Evolutionary conservation across 2,329 filamentous ascomycete species (phyloP).

Genomic region (Pyricularia pennisetigena): DNA sequence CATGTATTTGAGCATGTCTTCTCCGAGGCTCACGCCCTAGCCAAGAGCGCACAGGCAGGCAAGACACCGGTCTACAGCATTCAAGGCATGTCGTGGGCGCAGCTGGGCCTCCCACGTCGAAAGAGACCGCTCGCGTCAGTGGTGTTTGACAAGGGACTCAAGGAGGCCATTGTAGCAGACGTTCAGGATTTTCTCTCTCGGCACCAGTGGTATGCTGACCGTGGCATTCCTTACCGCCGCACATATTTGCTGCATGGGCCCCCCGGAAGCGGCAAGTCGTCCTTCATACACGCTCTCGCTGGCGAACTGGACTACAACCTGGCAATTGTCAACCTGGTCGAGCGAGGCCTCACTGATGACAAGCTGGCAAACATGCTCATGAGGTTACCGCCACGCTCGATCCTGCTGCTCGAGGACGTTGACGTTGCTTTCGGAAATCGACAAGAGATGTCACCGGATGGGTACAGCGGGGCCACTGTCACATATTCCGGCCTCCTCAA

Average conservation of each 20-base stretch:
- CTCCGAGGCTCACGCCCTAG: conserved; percentile 72
- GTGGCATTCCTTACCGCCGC: conserved; percentile 86
- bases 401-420: conserved; percentile 80
- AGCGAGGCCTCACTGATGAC: conserved; percentile 83
- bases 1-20: conserved; percentile 89
- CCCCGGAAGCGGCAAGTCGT: conserved; percentile 87
- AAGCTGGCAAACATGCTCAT: conserved; percentile 77
- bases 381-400: conserved; percentile 71
- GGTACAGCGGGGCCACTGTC: conserved; percentile 78
- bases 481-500: conserved; percentile 90
- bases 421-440: conserved; percentile 86
- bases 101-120: conserved; percentile 72
- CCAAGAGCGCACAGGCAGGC: conserved; percentile 72
- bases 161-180: conserved; percentile 70
- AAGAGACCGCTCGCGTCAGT: conserved; percentile 87
- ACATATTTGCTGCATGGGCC: conserved; percentile 86
- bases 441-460: conserved; percentile 66
- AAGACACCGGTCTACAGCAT: conserved; percentile 90
- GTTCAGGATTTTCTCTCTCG: conserved; percentile 73
- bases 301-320: conserved; percentile 90
- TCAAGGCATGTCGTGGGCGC: conserved; percentile 74
- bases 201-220: conserved; percentile 81
- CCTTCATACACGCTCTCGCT: conserved; percentile 90
- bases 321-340: conserved; percentile 83
- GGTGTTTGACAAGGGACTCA: conserved; percentile 72